A percentile compares a stretch with the other conserved stretches of the same genome.
Conservation (phyloP, 2,329 filamentous ascomycete species). For the Colletotrichum nymphaeae region DNA sequence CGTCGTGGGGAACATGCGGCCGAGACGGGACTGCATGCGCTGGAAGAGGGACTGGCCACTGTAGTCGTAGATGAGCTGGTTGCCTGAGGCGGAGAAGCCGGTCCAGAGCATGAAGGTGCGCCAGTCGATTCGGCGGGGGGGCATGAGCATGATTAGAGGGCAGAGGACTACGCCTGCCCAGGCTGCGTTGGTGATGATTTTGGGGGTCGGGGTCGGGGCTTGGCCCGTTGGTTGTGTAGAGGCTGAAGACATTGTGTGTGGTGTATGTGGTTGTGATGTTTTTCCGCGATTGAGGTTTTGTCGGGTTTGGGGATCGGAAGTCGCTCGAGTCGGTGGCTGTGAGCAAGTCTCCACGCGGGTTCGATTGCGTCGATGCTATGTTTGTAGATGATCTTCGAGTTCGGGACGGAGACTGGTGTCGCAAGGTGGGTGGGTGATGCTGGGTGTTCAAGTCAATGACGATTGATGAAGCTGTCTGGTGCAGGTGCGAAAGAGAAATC, state of each 20-base stretch:
- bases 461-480: neutral
- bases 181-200: constrained; percentile 58
- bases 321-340: neutral
- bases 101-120: constrained; percentile 62
- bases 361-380: neutral
- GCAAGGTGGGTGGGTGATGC: neutral
- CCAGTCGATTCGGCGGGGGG: constrained; percentile 62
- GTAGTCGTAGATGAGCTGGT: constrained; percentile 67
- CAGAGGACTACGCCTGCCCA: constrained; percentile 59
- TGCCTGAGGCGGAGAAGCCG: constrained; percentile 63
- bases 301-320: neutral
- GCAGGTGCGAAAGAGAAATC: neutral
- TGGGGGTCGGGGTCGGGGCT: constrained; percentile 39
- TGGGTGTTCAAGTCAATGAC: constrained; percentile 3
- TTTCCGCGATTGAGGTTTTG: neutral
- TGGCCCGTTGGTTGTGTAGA: constrained; percentile 17
- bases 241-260: constrained; percentile 16
- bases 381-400: neutral
- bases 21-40: constrained; percentile 57
- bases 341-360: neutral
- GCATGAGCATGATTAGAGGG: constrained; percentile 60
- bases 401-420: neutral
- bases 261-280: neutral
- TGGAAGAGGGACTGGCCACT: constrained; percentile 63
- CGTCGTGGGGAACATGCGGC: constrained; percentile 59